These are phyloP conservation scores for Pseudovirgaria hyperparasitica DNA, from an alignment of 2,329 filamentous ascomycete genomes.

Conservation along the genomic window DNA sequence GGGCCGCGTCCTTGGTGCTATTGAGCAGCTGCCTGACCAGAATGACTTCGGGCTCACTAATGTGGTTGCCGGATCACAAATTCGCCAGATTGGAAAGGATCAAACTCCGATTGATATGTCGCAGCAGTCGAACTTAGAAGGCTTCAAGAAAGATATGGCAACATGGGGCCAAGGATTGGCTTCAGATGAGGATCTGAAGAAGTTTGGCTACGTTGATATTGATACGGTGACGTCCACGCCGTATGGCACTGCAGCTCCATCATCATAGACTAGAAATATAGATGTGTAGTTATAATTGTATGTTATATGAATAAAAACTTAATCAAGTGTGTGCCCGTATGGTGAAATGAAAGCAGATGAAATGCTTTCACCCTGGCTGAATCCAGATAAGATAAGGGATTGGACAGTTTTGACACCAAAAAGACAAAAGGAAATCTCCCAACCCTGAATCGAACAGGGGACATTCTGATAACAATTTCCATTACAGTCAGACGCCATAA, in stretches of 20 bases:
- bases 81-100: slow-evolving; percentile 40
- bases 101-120: slow-evolving; percentile 41
- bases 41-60: slow-evolving; percentile 39
- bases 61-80: slow-evolving; percentile 37
- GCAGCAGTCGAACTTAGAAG: slow-evolving; percentile 32
- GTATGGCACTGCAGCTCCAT: slow-evolving; percentile 22
- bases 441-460: no score
- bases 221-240: slow-evolving; percentile 22
- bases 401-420: no score
- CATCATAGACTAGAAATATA: background rate
- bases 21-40: slow-evolving; percentile 35
- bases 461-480: no score
- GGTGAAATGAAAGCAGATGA: no score
- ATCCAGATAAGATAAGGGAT: no score
- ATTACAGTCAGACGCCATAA: no score
- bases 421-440: no score
- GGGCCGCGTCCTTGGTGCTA: slow-evolving; percentile 32
- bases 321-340: no score
- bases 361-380: no score
- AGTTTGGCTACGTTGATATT: slow-evolving; percentile 35
- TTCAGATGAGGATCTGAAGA: slow-evolving; percentile 23
- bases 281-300: no score
- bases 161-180: slow-evolving; percentile 29
- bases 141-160: slow-evolving; percentile 36
- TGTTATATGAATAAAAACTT: no score